Percentiles rank a stretch among this genome's conserved stretches.
Conservation (phyloP, 2,329 filamentous ascomycete species). For the Sclerotinia borealis region DNA sequence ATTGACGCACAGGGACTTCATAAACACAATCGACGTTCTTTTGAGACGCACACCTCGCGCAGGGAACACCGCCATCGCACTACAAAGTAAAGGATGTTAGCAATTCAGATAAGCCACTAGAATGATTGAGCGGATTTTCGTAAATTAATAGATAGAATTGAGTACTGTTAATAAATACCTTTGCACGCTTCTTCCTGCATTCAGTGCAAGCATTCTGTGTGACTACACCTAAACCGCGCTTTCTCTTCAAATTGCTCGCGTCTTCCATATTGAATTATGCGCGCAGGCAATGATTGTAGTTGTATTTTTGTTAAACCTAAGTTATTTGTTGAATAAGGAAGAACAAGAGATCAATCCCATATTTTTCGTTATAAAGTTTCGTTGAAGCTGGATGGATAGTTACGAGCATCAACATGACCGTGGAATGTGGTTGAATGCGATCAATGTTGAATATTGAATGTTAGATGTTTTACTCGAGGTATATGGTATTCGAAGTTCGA, state of each 20-base stretch:
- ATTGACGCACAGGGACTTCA: constrained; percentile 56
- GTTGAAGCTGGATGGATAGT: background rate
- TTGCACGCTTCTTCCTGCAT: constrained; percentile 31
- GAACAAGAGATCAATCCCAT: background rate
- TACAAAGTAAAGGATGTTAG: constrained; percentile 23
- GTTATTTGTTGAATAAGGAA: background rate
- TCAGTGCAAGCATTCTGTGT: constrained; percentile 31
- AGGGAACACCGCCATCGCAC: constrained; percentile 52
- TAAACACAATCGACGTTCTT: constrained; percentile 51
- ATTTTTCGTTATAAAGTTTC: background rate
- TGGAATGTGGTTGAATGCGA: background rate
- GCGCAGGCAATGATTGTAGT: background rate
- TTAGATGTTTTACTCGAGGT: no score
- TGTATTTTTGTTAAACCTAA: background rate
- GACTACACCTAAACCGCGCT: constrained; percentile 28
- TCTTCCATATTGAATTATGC: constrained; percentile 11
- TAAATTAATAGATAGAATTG: background rate
- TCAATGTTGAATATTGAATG: background rate
- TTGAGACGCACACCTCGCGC: constrained; percentile 48
- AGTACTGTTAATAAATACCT: constrained; percentile 18
- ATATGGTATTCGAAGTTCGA: no score
- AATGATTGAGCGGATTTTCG: no score
- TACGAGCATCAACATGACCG: background rate
- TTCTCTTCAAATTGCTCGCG: constrained; percentile 24
- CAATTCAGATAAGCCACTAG: background rate